Evolutionary conservation across 768 basidiomycete species (phyloP).

Genomic region (Pluteus cervinus): DNA sequence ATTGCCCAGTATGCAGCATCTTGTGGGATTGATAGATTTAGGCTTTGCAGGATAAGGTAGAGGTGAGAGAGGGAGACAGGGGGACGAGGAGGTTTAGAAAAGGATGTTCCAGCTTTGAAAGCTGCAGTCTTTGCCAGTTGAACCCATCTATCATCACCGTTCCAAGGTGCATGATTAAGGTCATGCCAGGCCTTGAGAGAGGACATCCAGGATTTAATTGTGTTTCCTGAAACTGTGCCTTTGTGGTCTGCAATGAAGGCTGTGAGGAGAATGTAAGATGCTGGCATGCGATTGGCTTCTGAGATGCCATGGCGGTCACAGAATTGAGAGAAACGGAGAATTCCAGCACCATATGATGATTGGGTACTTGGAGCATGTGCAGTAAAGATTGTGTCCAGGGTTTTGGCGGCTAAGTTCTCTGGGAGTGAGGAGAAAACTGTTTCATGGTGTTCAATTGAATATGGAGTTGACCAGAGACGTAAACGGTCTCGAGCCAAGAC

Average conservation of each 20-base stretch:
- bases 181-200: slow-evolving; percentile 32
- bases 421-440: slow-evolving; percentile 7
- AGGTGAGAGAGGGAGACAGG: slow-evolving; percentile 32
- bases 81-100: slow-evolving; percentile 13
- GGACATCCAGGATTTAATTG: slow-evolving; percentile 27
- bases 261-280: slow-evolving; percentile 19
- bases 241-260: slow-evolving; percentile 18
- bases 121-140: slow-evolving; percentile 10
- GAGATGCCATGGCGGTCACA: slow-evolving; percentile 23
- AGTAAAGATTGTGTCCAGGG: slow-evolving; percentile 5
- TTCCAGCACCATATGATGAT: slow-evolving; percentile 26
- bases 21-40: slow-evolving; percentile 19
- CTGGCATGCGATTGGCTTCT: slow-evolving; percentile 26
- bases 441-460: neutral
- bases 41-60: slow-evolving; percentile 8
- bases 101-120: slow-evolving; percentile 14
- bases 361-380: slow-evolving; percentile 16
- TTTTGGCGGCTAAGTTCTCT: slow-evolving; percentile 3
- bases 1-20: slow-evolving; percentile 30
- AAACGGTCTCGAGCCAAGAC: slow-evolving; percentile 15
- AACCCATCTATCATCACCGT: slow-evolving; percentile 21
- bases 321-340: slow-evolving; percentile 29
- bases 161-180: slow-evolving; percentile 27
- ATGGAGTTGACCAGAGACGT: slow-evolving; percentile 15
- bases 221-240: slow-evolving; percentile 12